A percentile compares a stretch with the other conserved stretches of the same genome.
These are phyloP conservation scores for Aspergillus tamarii DNA, from an alignment of 2,329 filamentous ascomycete species.

Conservation along the genomic window DNA sequence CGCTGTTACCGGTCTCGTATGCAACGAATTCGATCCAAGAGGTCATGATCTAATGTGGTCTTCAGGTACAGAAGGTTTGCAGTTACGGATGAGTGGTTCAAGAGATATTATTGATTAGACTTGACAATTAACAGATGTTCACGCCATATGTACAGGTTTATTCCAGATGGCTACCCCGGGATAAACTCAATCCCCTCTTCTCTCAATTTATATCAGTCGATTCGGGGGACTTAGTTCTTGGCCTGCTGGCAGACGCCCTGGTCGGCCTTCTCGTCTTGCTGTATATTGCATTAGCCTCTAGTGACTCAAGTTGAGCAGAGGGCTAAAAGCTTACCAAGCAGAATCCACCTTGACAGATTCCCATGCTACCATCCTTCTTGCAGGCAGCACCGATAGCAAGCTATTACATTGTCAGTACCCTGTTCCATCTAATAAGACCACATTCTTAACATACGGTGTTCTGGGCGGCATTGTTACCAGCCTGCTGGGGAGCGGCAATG, in stretches of 20 bases:
- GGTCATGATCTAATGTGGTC: background rate
- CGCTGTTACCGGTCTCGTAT: no score
- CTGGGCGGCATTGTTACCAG: background rate
- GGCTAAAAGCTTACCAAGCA: conserved; percentile 9
- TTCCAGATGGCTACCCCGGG: background rate
- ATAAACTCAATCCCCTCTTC: background rate
- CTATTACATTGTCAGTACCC: background rate
- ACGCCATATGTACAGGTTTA: background rate
- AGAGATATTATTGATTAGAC: background rate
- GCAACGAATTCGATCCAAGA: no score
- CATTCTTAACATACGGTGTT: conserved; percentile 9
- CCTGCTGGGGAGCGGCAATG: conserved; percentile 9
- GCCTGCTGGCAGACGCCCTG: conserved; percentile 10
- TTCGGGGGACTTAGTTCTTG: background rate
- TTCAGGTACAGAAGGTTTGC: background rate
- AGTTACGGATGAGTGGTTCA: fast-evolving
- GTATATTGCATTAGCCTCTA: background rate
- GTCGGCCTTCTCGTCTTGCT: conserved; percentile 8
- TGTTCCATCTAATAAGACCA: background rate
- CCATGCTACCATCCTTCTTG: conserved; percentile 17
- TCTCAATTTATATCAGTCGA: no score
- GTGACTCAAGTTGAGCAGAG: background rate
- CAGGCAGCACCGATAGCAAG: conserved; percentile 10
- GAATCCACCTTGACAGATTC: conserved; percentile 12
- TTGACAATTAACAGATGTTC: background rate